phyloP scores from a whole-genome alignment of 768 basidiomycete species.

The Boletus rubroflammeus region DNA sequence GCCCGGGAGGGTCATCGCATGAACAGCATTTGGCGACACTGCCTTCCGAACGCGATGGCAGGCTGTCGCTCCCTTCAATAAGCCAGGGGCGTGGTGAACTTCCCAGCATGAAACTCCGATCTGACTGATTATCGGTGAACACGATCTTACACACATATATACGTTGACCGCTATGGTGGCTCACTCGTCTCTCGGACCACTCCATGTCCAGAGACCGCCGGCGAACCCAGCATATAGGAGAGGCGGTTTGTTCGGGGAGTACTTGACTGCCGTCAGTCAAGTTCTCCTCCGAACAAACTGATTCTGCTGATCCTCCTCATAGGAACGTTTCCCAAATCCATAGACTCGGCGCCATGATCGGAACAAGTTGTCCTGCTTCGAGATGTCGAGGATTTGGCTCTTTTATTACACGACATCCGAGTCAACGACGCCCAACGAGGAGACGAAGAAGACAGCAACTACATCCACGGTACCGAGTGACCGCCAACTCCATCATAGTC shows the following conservation, averaged over 20 bases:
- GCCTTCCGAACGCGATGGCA: background rate
- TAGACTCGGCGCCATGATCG: too few relatives aligned
- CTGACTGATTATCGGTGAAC: slow-evolving; percentile 3
- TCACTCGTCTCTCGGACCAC: background rate
- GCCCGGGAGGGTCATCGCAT: background rate
- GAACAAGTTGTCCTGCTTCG: background rate
- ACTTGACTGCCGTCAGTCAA: slow-evolving; percentile 3
- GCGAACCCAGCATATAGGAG: background rate
- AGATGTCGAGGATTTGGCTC: too few relatives aligned
- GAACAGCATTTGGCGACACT: background rate
- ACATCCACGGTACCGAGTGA: too few relatives aligned
- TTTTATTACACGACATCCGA: too few relatives aligned
- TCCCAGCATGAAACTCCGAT: background rate
- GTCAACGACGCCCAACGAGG: too few relatives aligned
- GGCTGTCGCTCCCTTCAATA: too few relatives aligned
- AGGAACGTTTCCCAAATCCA: background rate
- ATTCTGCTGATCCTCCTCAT: background rate
- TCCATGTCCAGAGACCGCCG: background rate
- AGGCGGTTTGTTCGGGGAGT: slow-evolving; percentile 4
- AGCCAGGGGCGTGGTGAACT: background rate
- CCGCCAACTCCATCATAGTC: too few relatives aligned
- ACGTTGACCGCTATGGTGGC: background rate
- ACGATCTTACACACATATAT: background rate
- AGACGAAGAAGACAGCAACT: too few relatives aligned
- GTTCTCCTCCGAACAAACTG: background rate